Percentiles rank a stretch among this genome's conserved stretches.
Conservation (phyloP, 331 rosid species). For the Saraca asoca region DNA sequence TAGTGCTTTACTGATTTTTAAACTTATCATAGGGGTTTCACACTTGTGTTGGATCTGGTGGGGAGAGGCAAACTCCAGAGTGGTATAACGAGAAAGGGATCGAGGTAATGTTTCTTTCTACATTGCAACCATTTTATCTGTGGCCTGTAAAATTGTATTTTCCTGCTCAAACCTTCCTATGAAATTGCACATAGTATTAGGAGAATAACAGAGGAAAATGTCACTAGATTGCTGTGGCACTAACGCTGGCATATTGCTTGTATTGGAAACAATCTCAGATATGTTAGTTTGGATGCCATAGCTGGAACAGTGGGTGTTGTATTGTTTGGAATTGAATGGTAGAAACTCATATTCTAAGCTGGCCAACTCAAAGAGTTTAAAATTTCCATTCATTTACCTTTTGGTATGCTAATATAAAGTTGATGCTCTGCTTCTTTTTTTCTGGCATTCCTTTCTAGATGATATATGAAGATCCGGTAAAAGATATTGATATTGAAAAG, state of each 20-base stretch:
- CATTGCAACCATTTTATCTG: neutral
- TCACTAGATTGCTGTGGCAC: neutral
- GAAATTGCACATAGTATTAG: neutral
- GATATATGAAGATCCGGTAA: conserved; percentile 75
- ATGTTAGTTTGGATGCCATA: conserved; percentile 17
- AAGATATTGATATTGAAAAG: conserved; percentile 60
- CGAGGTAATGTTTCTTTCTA: conserved; percentile 56
- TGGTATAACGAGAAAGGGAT: conserved; percentile 92
- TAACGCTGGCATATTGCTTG: neutral
- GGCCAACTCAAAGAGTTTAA: too few species aligned
- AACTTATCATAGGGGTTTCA: conserved; percentile 72
- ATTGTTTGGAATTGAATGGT: conserved; percentile 31
- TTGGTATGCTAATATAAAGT: neutral
- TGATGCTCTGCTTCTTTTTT: conserved; percentile 11
- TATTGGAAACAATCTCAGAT: neutral
- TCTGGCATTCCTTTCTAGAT: conserved; percentile 42
- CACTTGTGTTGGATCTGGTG: conserved; percentile 98
- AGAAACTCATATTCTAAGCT: conserved; percentile 9
- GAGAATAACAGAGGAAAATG: neutral
- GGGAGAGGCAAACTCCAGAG: conserved; percentile 90
- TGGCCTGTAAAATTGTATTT: neutral
- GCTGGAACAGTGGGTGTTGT: neutral
- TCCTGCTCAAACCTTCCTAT: neutral
- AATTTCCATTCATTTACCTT: conserved; percentile 7
- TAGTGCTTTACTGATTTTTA: neutral